Conservation (phyloP, 176 grass and related monocot species). For the Rhynchospora tenuis region DNA sequence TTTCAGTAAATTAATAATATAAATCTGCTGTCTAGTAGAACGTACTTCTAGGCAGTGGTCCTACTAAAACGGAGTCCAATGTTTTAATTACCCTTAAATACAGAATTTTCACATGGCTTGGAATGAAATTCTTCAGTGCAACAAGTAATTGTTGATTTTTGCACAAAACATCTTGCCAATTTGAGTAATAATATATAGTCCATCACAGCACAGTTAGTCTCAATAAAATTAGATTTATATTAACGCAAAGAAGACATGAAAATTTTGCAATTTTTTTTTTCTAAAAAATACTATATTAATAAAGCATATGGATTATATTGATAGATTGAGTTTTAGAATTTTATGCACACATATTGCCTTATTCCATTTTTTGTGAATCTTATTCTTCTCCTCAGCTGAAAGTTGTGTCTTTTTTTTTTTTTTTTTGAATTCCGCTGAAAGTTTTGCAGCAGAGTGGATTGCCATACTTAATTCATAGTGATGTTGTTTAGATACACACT, state of each 20-base stretch:
- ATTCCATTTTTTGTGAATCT: neutral
- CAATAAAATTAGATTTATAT: neutral
- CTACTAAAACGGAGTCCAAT: constrained; percentile 14
- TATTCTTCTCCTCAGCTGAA: too few species aligned
- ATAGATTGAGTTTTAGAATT: neutral
- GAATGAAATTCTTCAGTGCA: neutral
- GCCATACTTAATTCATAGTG: too few species aligned
- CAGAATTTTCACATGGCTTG: neutral
- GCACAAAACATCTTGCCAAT: neutral
- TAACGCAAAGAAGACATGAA: neutral
- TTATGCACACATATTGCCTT: neutral
- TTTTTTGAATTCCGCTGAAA: too few species aligned
- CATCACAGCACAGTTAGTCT: neutral
- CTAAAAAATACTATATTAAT: neutral
- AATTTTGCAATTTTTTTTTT: neutral
- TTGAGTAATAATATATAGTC: neutral
- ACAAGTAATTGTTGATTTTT: neutral
- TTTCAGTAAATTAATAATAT: neutral
- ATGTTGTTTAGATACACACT: too few species aligned
- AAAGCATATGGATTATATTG: neutral
- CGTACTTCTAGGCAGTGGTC: constrained; percentile 14
- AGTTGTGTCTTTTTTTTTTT: too few species aligned
- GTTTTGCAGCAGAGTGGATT: too few species aligned
- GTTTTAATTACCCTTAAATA: constrained; percentile 14
- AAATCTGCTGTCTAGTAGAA: neutral